Evolutionary conservation across 768 basidiomycete species (phyloP).

Genomic region (Candolleomyces efflorescens): DNA sequence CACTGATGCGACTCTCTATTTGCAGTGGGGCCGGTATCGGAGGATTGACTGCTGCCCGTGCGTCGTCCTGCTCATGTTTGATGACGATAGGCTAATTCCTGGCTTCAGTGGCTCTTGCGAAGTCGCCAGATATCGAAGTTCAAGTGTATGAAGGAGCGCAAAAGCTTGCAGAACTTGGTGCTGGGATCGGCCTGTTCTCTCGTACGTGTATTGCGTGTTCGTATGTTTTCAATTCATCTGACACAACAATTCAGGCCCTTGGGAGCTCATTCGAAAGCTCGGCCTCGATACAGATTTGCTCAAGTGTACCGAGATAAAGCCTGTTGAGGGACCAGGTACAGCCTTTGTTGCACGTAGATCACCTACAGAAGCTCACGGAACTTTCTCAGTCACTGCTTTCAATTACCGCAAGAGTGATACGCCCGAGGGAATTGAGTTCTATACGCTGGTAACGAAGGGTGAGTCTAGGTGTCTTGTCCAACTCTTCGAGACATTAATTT

Average conservation of each 20-base stretch:
- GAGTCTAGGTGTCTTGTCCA: slow-evolving; percentile 10
- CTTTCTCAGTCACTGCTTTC: slow-evolving; percentile 42
- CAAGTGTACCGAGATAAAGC: slow-evolving; percentile 31
- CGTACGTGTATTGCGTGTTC: slow-evolving; percentile 24
- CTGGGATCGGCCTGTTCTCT: slow-evolving; percentile 54
- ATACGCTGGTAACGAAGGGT: slow-evolving; percentile 56
- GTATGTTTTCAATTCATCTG: neutral
- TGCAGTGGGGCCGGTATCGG: slow-evolving; percentile 50
- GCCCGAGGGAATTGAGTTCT: slow-evolving; percentile 47
- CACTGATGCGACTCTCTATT: slow-evolving; percentile 4
- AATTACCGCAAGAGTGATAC: slow-evolving; percentile 61
- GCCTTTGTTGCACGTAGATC: neutral
- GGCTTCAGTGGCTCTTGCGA: slow-evolving; percentile 36
- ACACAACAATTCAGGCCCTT: slow-evolving; percentile 32
- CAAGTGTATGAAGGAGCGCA: slow-evolving; percentile 52
- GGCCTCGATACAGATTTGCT: slow-evolving; percentile 45
- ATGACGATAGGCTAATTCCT: slow-evolving; percentile 1
- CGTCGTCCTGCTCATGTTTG: neutral
- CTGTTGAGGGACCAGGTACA: slow-evolving; percentile 38
- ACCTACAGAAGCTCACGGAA: slow-evolving; percentile 1
- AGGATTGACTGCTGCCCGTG: slow-evolving; percentile 41
- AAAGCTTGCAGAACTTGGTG: slow-evolving; percentile 52
- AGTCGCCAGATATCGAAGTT: slow-evolving; percentile 50
- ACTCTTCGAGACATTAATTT: slow-evolving; percentile 8
- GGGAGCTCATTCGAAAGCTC: slow-evolving; percentile 43